phyloP scores from a whole-genome alignment of 2,329 filamentous ascomycete genomes.

The Sporothrix brasiliensis region DNA sequence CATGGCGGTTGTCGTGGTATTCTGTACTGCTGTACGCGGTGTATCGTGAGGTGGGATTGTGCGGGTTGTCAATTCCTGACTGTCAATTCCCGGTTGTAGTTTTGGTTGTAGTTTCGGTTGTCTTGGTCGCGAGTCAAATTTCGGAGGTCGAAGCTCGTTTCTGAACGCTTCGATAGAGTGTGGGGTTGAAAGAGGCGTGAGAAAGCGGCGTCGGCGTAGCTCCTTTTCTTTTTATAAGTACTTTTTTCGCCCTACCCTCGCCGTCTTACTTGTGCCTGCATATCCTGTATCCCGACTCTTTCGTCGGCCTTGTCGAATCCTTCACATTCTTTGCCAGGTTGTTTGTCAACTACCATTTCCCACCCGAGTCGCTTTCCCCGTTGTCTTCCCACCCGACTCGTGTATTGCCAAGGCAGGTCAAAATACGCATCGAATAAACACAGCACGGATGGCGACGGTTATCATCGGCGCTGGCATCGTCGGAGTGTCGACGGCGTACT shows the following conservation, averaged over 20 bases:
- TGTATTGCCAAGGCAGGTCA: neutral
- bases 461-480: conserved; percentile 73
- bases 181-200: neutral
- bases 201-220: neutral
- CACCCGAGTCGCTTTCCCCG: no score
- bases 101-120: neutral
- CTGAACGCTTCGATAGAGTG: neutral
- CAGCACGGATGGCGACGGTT: conserved; percentile 54
- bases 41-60: conserved; percentile 45
- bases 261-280: neutral
- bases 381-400: neutral
- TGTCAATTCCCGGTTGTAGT: neutral
- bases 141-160: neutral
- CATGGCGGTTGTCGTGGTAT: conserved; percentile 26
- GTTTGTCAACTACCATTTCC: no score
- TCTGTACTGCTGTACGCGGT: neutral
- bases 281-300: neutral
- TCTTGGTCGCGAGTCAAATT: neutral
- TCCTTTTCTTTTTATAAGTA: conserved; percentile 7
- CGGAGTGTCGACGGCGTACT: conserved; percentile 71
- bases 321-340: neutral
- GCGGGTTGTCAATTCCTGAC: neutral
- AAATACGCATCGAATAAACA: no score
- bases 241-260: neutral
- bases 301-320: no score